These are phyloP conservation scores for Solanum pinnatisectum DNA, from an alignment of 257 asterid species.

Conservation along the genomic window DNA sequence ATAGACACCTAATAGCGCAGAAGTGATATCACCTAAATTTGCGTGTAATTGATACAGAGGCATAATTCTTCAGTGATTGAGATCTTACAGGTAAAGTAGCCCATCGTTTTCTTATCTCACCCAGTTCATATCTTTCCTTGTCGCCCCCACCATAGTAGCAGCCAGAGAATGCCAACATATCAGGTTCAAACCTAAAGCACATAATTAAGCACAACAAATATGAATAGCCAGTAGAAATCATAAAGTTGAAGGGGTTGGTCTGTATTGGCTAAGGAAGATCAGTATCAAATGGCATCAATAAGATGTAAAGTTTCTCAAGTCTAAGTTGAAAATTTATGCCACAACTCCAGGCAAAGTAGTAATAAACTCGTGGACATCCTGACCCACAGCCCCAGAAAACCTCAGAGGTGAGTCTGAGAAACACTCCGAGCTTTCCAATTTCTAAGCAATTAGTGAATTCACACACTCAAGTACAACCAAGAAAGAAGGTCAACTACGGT, in stretches of 20 bases:
- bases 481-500: not conserved
- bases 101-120: slow-evolving; percentile 47
- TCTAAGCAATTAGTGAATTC: not conserved
- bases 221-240: not conserved
- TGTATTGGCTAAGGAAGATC: not conserved
- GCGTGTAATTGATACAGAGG: not conserved
- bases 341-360: not conserved
- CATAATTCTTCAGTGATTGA: not conserved
- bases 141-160: slow-evolving; percentile 52
- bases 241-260: not conserved
- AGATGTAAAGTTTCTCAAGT: not conserved
- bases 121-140: slow-evolving; percentile 32
- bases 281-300: not conserved
- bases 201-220: not conserved
- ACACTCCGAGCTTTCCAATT: not conserved
- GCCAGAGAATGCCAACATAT: slow-evolving; percentile 51
- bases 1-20: not conserved
- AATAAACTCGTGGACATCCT: not conserved
- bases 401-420: not conserved
- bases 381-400: not conserved
- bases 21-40: not conserved
- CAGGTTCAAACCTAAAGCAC: slow-evolving; percentile 40
- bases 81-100: slow-evolving; percentile 40
- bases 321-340: not conserved
- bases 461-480: not conserved